Percentiles rank a stretch among this genome's conserved stretches.
Evolutionary conservation across 2,329 filamentous ascomycete species (phyloP).

Genomic region (Juglanconis sp.): DNA sequence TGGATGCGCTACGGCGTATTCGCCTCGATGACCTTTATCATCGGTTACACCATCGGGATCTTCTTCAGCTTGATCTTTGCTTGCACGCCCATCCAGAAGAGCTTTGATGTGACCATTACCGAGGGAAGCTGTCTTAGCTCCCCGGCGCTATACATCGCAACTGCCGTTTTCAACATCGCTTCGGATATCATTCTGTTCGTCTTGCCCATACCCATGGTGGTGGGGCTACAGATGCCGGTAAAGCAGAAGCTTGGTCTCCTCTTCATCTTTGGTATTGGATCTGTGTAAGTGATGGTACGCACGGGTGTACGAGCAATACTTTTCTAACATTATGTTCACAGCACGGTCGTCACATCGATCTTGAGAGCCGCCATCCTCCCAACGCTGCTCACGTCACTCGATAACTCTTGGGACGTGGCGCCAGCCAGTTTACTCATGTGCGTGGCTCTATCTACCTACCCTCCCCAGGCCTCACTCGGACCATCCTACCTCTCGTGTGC

Average conservation of each 20-base stretch:
- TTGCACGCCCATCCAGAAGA: constrained; percentile 32
- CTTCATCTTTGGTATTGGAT: constrained; percentile 35
- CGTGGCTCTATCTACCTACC: neutral
- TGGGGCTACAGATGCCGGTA: constrained; percentile 41
- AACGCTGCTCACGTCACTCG: constrained; percentile 23
- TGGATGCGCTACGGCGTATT: constrained; percentile 32
- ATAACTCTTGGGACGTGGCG: constrained; percentile 29
- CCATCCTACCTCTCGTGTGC: too few species aligned
- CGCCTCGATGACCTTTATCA: constrained; percentile 27
- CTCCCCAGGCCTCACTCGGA: too few species aligned
- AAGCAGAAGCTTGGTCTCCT: constrained; percentile 45
- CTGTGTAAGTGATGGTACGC: neutral
- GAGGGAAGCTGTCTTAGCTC: constrained; percentile 41
- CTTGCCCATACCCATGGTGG: constrained; percentile 44
- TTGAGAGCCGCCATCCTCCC: constrained; percentile 28
- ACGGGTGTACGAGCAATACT: too few species aligned
- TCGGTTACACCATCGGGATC: constrained; percentile 30
- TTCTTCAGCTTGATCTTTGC: constrained; percentile 34
- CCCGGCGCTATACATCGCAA: constrained; percentile 46
- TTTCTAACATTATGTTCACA: constrained; percentile 30
- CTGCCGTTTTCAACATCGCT: constrained; percentile 44
- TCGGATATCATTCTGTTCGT: constrained; percentile 45
- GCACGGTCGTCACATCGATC: constrained; percentile 33
- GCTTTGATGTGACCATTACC: constrained; percentile 29
- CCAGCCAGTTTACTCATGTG: constrained; percentile 21